Evolutionary conservation across 1,139 yeast genomes (phyloP).

Genomic region (Blastobotrys persicus): DNA sequence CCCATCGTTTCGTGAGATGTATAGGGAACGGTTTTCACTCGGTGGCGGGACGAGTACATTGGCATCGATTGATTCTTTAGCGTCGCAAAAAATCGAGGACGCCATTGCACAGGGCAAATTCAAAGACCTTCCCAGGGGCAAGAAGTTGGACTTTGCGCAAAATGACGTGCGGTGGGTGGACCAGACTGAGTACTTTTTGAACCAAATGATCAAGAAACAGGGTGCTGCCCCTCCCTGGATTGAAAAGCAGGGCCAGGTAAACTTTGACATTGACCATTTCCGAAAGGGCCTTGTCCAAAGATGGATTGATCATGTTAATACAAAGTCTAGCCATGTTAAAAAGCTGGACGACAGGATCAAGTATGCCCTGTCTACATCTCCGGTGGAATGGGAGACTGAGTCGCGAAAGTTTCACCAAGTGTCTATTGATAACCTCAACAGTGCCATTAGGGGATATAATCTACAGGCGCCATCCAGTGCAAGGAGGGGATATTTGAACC

Average conservation of each 20-base stretch:
- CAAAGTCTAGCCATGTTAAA: constrained; percentile 18
- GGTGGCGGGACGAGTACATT: constrained; percentile 54
- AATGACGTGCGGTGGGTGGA: constrained; percentile 48
- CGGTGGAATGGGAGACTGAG: constrained; percentile 40
- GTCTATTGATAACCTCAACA: constrained; percentile 53
- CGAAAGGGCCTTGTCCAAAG: constrained; percentile 32
- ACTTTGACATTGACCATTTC: constrained; percentile 46
- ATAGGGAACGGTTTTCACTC: constrained; percentile 57
- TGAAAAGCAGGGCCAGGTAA: constrained; percentile 66
- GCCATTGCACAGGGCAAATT: constrained; percentile 72
- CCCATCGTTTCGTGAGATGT: constrained; percentile 59
- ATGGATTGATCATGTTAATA: constrained; percentile 24
- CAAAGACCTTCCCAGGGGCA: constrained; percentile 62
- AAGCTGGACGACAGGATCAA: constrained; percentile 18
- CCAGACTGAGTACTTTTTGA: constrained; percentile 63
- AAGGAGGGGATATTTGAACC: constrained; percentile 60
- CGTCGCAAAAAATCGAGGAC: constrained; percentile 73
- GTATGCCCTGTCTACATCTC: not conserved
- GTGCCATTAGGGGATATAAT: constrained; percentile 66
- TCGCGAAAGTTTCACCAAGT: constrained; percentile 44
- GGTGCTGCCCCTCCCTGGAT: constrained; percentile 88
- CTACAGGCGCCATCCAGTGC: constrained; percentile 76
- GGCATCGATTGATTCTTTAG: constrained; percentile 60
- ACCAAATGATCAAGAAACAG: constrained; percentile 69
- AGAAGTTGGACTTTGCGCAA: constrained; percentile 49